Evolutionary conservation across 257 asterid species (phyloP), one percentile per base, ranked within the genome.

Genomic region (Jacaranda mimosifolia): DNA sequence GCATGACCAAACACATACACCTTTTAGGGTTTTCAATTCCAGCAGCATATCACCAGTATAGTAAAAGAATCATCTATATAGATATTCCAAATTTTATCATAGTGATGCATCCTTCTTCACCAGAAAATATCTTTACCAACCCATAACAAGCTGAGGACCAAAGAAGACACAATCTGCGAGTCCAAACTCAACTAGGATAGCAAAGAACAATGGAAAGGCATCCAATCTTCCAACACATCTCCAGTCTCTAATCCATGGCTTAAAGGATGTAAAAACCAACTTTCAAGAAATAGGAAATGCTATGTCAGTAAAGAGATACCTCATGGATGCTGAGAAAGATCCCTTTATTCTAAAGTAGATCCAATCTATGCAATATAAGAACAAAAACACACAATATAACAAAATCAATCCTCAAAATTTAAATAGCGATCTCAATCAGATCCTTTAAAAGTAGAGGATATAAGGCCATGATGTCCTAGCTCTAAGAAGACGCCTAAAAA

Each of bases 181-280:
- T 68, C 78, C 68, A 81, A 77, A 65, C 83, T 73, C 32, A 74
- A 70, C 73, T 68, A 62, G 68, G 74, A 68, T 19, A 14, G 62
- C 52, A 63, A 58, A 46, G 58, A 42, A 40, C 36, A 74, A 46
- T 15, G 36, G 63, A 35, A 73, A 17, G 64, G 42, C 69, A 58
- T 46, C 68, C 48, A 48, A 19, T 72, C 69, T 67, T 73, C 63
- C 70, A 53, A 51, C 38, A 62, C 81, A 79, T 67, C 69, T 60
- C 53, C 40, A 57, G 42, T 48, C 79, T 69, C 68, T 76, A 67
- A 63, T 43, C 56, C 51, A 26, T 75, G 67, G 39, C 78, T 67
- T 55, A 52, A 72, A 73, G 69, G 83, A 68, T 73, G 67, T 42
- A 18, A 76, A 42, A 51, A 68, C 46, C 68, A 49, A 72, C 68